A percentile compares a stretch with the other conserved stretches of the same genome.
These are phyloP conservation scores for Collybia sp. DNA, from an alignment of 768 basidiomycete species.

Conservation along the genomic window DNA sequence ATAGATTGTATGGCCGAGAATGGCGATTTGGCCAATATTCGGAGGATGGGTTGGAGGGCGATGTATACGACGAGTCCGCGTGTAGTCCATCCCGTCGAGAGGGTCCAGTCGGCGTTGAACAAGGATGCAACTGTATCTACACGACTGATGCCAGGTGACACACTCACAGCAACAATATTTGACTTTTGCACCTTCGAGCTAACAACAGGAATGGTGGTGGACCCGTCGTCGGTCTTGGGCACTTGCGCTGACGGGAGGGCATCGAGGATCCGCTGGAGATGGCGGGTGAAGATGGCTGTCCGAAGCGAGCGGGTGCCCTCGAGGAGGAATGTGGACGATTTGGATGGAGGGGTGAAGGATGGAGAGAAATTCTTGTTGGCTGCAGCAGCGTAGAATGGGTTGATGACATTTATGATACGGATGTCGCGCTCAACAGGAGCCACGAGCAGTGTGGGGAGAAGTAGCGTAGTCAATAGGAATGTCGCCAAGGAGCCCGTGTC, in stretches of 20 bases:
- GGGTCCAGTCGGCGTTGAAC: conserved; percentile 42
- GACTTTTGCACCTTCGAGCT: conserved; percentile 45
- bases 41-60: conserved; percentile 58
- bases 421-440: conserved; percentile 88
- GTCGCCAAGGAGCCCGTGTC: conserved; percentile 57
- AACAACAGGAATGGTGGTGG: conserved; percentile 31
- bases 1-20: conserved; percentile 55
- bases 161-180: conserved; percentile 71
- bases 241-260: conserved; percentile 67
- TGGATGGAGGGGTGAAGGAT: conserved; percentile 16
- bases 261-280: conserved; percentile 82
- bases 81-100: conserved; percentile 29
- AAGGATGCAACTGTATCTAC: conserved; percentile 60
- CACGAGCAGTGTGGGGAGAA: conserved; percentile 76
- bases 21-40: conserved; percentile 68
- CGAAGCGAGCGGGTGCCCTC: conserved; percentile 68
- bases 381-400: conserved; percentile 87
- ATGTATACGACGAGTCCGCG: conserved; percentile 50
- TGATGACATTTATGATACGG: conserved; percentile 81
- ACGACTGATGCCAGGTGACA: conserved; percentile 74
- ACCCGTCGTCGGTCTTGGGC: conserved; percentile 34
- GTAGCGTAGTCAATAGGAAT: conserved; percentile 73
- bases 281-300: conserved; percentile 59
- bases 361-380: conserved; percentile 34
- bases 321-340: conserved; percentile 35